Base-by-base conservation (phyloP, 139 green algal genomes). In the Chlorella sorokiniana region DNA sequence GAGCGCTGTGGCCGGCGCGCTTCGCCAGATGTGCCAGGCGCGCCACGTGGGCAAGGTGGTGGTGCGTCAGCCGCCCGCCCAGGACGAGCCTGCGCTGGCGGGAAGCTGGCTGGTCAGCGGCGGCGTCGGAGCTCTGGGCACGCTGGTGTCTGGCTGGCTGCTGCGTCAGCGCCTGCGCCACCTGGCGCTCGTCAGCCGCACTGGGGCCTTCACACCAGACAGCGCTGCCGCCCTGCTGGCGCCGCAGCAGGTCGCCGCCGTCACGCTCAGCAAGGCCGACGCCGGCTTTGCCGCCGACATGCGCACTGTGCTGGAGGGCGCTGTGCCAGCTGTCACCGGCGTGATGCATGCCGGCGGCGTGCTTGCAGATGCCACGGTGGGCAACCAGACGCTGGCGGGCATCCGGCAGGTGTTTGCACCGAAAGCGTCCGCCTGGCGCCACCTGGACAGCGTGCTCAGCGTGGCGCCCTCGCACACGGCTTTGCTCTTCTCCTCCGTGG, bases 31-130 rank as follows among this genome's bases (percentile, higher is more conserved):
- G 88, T 93, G 91, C 27, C 91, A 95, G 82, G 93, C 94, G 0
- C 83, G 88, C 0, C 93, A 97, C 76, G 87, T 97, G 41, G 94
- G 94, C 88, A 98, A 98, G 88, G 86, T 98, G 29, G 90, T 97
- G 25, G 89, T 95, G 35, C 54, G 61, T 0, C 40, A 42, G 37
- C 27, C 29, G 9, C 61, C 52, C 4, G 29, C 67, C 3, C 40
- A 78, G 78, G 11, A 33, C 31, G 20, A 67, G n/a, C 37, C 38
- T n/a, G 51, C 65, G 1, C 1, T 48, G 52, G 29, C 35, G 8
- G 78, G 67, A 27, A 68, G 48, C 51, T 72, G 51, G 78, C 38
- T 78, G 3, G 78, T 77, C 37, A 82, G 63, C 9, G 73, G 73
- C 9, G 73, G 73, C 10, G 73, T 51, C 45, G 78, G 78, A 10